Conservation (phyloP, 2,329 filamentous ascomycete species). For the Aspergillus vadensis region DNA sequence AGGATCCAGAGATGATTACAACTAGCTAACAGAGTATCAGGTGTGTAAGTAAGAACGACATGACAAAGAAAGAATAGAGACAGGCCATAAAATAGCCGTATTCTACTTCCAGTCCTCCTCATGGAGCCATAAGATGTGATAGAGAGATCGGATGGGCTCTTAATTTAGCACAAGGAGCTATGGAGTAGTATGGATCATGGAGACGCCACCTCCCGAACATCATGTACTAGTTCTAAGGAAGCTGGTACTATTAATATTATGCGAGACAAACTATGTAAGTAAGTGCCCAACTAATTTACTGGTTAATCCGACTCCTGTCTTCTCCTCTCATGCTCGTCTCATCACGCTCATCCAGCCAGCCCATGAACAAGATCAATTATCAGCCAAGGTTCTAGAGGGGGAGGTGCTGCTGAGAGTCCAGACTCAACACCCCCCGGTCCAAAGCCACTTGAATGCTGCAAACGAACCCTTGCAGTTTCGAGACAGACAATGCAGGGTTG, state of each 20-base stretch:
- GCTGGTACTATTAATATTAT: not conserved
- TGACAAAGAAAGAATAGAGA: not conserved
- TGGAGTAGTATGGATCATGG: not conserved
- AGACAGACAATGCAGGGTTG: conserved; percentile 7
- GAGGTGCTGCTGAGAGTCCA: not conserved
- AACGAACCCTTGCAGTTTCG: conserved; percentile 8
- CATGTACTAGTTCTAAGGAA: conserved; percentile 2
- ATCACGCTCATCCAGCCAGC: not conserved
- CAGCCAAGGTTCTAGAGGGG: not conserved
- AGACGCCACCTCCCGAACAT: conserved; percentile 2
- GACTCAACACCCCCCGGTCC: not conserved
- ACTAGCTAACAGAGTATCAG: not conserved
- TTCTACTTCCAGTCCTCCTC: not conserved
- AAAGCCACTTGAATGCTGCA: conserved; percentile 7
- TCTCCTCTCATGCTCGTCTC: not conserved
- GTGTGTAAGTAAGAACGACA: no score
- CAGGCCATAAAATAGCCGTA: not conserved
- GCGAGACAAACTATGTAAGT: not conserved
- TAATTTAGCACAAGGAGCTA: conserved; percentile 2
- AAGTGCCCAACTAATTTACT: not conserved
- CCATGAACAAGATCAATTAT: not conserved
- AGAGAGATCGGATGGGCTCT: not conserved
- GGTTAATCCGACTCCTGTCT: not conserved
- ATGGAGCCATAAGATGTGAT: conserved; percentile 1
- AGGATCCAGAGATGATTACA: not conserved